These are phyloP conservation scores for Globisporangium heterothallicum DNA, from an alignment of 352 stramenopile species.

Conservation along the genomic window DNA sequence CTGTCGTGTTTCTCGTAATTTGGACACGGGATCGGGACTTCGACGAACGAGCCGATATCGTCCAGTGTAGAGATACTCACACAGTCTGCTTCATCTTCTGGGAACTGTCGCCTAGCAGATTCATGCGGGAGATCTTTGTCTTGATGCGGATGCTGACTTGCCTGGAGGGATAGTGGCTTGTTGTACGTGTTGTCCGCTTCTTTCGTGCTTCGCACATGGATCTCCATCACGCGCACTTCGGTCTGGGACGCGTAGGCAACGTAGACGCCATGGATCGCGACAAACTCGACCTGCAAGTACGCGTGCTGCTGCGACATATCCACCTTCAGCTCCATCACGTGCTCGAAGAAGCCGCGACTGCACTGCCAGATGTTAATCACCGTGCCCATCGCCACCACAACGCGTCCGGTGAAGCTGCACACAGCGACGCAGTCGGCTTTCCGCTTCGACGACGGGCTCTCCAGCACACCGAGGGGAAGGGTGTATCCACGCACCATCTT, in stretches of 20 bases:
- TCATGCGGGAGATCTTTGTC: slow-evolving; percentile 1
- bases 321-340: slow-evolving; percentile 86
- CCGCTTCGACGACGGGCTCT: slow-evolving; percentile 43
- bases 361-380: slow-evolving; percentile 85
- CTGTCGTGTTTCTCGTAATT: slow-evolving; percentile 47
- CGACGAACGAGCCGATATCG: slow-evolving; percentile 43
- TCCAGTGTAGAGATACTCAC: slow-evolving; percentile 30
- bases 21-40: slow-evolving; percentile 49
- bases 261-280: slow-evolving; percentile 79
- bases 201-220: slow-evolving; percentile 51
- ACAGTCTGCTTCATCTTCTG: slow-evolving; percentile 42
- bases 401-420: slow-evolving; percentile 77
- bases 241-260: slow-evolving; percentile 69
- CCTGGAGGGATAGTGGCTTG: slow-evolving; percentile 4
- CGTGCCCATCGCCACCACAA: slow-evolving; percentile 68
- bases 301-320: slow-evolving; percentile 70
- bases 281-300: slow-evolving; percentile 66
- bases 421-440: slow-evolving; percentile 71
- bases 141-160: neutral
- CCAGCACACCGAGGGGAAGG: slow-evolving; percentile 66
- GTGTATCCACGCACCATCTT: slow-evolving; percentile 81
- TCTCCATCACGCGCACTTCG: slow-evolving; percentile 80
- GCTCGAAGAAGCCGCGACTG: slow-evolving; percentile 81
- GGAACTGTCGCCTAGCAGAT: slow-evolving; percentile 8
- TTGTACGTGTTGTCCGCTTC: slow-evolving; percentile 16